Conservation (phyloP, 2,329 filamentous ascomycete genomes). For the Colletotrichum paranaense region DNA sequence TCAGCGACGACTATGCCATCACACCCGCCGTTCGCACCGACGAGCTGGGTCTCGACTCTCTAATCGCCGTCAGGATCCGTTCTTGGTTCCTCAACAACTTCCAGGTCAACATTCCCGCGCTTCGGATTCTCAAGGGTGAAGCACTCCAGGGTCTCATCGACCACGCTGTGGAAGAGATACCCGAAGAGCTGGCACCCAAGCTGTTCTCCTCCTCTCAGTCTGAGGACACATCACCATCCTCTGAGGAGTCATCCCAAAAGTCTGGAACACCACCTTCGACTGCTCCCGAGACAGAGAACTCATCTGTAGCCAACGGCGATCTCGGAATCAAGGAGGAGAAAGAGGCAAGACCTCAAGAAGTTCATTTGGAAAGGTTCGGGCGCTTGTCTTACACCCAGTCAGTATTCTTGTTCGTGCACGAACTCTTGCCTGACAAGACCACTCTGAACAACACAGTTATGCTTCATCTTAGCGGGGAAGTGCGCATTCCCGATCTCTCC, state of each 20-base stretch:
- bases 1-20: conserved; percentile 25
- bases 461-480: not conserved
- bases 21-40: conserved; percentile 2
- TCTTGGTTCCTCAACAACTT: conserved; percentile 60
- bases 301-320: not conserved
- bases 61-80: conserved; percentile 48
- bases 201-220: not conserved
- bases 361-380: not conserved
- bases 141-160: not conserved
- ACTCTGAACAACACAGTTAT: conserved; percentile 1
- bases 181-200: not conserved
- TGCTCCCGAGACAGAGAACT: not conserved
- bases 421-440: not conserved
- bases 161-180: not conserved
- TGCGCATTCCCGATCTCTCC: not conserved
- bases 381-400: not conserved
- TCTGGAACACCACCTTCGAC: not conserved
- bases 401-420: not conserved
- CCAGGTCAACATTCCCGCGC: conserved; percentile 54
- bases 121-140: conserved; percentile 51
- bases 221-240: not conserved
- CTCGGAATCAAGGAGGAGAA: not conserved
- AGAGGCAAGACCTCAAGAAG: not conserved
- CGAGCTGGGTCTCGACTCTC: conserved; percentile 42
- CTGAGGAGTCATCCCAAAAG: not conserved